Conservation (phyloP, 768 basidiomycete species). For the Kockovaella imperatae region DNA sequence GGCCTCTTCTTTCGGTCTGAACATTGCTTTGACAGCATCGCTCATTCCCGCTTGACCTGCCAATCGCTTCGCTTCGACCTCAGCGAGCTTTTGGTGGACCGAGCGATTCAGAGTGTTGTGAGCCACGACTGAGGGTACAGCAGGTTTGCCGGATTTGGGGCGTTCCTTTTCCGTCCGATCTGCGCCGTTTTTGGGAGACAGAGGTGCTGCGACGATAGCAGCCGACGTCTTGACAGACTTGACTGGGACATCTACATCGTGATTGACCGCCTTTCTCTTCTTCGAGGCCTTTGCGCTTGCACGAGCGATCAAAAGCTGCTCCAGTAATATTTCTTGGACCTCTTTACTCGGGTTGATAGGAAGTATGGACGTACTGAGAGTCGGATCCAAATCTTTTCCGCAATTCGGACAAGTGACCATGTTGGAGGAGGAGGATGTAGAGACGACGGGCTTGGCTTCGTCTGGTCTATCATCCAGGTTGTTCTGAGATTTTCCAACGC, state of each 20-base stretch:
- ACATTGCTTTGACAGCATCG: slow-evolving; percentile 74
- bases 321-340: slow-evolving; percentile 27
- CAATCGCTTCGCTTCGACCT: slow-evolving; percentile 74
- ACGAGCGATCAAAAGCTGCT: slow-evolving; percentile 16
- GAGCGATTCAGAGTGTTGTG: slow-evolving; percentile 51
- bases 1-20: slow-evolving; percentile 53
- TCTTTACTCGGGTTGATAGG: slow-evolving; percentile 37
- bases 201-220: slow-evolving; percentile 5
- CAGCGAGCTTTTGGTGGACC: slow-evolving; percentile 63
- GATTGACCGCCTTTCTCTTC: slow-evolving; percentile 28
- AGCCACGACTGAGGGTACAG: neutral
- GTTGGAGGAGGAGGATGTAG: slow-evolving; percentile 1
- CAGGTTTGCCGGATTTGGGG: neutral
- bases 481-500: slow-evolving; percentile 43
- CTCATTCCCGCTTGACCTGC: slow-evolving; percentile 60
- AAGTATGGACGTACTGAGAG: slow-evolving; percentile 10
- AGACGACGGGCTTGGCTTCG: slow-evolving; percentile 11
- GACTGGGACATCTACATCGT: neutral
- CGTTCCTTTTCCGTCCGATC: neutral
- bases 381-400: slow-evolving; percentile 30
- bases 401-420: slow-evolving; percentile 32
- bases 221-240: neutral
- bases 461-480: slow-evolving; percentile 6
- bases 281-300: slow-evolving; percentile 32
- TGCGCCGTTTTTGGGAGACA: neutral